Percentiles rank a stretch among this genome's conserved stretches.
Conservation (phyloP, 345 rosid genomes). For the Rhodamnia rubescens region DNA sequence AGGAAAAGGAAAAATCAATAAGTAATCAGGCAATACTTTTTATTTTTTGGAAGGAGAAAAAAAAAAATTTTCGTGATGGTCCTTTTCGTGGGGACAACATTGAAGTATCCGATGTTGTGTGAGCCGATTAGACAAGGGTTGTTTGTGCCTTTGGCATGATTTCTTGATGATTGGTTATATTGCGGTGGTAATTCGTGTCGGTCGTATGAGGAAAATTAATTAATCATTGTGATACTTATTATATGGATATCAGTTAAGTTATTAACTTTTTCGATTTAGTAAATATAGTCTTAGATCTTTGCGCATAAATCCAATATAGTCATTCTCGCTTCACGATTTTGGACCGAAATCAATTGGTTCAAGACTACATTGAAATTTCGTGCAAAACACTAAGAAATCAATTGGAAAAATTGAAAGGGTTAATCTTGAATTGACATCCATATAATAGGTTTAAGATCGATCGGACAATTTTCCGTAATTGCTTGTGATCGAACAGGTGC, state of each 20-base stretch:
- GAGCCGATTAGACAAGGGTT: neutral
- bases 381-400: fast-evolving
- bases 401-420: neutral
- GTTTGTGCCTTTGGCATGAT: neutral
- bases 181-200: neutral
- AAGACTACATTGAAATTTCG: neutral
- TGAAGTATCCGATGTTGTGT: neutral
- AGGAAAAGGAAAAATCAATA: neutral
- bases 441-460: fast-evolving
- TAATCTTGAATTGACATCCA: fast-evolving
- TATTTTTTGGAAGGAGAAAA: neutral
- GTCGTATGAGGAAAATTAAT: neutral
- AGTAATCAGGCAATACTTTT: neutral
- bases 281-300: neutral
- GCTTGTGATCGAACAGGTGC: neutral
- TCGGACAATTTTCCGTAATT: neutral
- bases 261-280: fast-evolving
- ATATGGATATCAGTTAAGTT: fast-evolving
- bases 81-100: neutral
- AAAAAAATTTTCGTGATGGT: neutral
- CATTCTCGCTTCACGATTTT: fast-evolving
- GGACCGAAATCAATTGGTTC: too few relatives aligned
- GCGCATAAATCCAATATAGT: neutral
- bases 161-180: neutral
- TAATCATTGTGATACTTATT: neutral